Evolutionary conservation across 163 green algal species (phyloP).

Genomic region (Scenedesmus sp.): DNA sequence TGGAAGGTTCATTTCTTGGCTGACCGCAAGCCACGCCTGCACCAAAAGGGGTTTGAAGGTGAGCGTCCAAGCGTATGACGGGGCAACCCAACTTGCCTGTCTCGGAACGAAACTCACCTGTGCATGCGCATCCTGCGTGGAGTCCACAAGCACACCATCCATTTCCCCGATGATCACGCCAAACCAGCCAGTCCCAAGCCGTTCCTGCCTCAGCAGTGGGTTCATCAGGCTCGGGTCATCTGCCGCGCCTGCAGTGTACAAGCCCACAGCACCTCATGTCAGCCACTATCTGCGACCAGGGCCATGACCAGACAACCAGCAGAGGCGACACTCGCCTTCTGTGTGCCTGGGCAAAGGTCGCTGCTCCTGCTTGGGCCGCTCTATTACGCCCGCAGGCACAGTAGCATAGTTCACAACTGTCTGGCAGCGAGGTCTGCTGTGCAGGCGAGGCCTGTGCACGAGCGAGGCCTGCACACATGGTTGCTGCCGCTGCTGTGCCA

Average conservation of each 20-base stretch:
- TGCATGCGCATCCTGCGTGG: conserved; percentile 73
- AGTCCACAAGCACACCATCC: conserved; percentile 84
- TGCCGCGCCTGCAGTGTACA: conserved; percentile 43
- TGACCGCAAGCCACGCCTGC: conserved; percentile 86
- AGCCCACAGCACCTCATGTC: neutral
- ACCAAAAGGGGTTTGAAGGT: neutral
- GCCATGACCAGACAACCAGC: neutral
- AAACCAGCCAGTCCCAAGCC: conserved; percentile 89
- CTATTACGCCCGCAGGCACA: neutral
- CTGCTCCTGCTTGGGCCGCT: neutral
- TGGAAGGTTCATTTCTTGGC: conserved; percentile 85
- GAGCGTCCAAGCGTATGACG: conserved; percentile 17
- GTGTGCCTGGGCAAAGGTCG: conserved; percentile 21
- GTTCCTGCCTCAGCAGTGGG: conserved; percentile 72
- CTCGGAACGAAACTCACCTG: neutral
- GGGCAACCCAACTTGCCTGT: neutral
- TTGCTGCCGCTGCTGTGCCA: conserved; percentile 8
- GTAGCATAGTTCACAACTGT: neutral
- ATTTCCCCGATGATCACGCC: conserved; percentile 86
- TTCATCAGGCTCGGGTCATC: conserved; percentile 85
- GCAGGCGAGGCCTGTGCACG: neutral
- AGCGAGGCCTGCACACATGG: neutral
- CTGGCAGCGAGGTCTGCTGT: neutral
- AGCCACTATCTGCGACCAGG: neutral
- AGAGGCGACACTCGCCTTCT: conserved; percentile 15